phyloP scores from a whole-genome alignment of 805 yeast species.

The Hanseniaspora taiwanica region DNA sequence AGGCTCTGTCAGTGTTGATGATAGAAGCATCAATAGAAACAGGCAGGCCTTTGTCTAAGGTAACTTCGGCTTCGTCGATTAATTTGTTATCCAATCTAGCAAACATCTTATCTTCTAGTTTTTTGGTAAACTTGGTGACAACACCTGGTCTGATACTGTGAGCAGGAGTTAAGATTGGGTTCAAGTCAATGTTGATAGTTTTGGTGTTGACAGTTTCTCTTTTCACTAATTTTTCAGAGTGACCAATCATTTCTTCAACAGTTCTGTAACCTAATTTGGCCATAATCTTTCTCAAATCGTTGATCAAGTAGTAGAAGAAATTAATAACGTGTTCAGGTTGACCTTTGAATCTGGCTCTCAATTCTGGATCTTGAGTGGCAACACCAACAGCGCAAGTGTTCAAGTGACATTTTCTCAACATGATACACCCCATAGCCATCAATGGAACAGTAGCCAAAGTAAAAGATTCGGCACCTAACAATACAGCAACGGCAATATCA shows the following conservation, averaged over 20 bases:
- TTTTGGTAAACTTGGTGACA: slow-evolving; percentile 80
- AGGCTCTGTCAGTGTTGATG: slow-evolving; percentile 90
- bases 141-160: slow-evolving; percentile 94
- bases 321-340: slow-evolving; percentile 98
- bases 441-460: slow-evolving; percentile 96
- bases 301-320: slow-evolving; percentile 89
- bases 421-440: slow-evolving; percentile 94
- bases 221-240: slow-evolving; percentile 78
- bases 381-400: slow-evolving; percentile 97
- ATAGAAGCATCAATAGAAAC: slow-evolving; percentile 88
- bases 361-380: slow-evolving; percentile 94
- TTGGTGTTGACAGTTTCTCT: slow-evolving; percentile 82
- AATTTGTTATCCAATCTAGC: slow-evolving; percentile 90
- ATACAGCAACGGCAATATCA: slow-evolving; percentile 90
- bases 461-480: slow-evolving; percentile 97
- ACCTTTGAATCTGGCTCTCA: slow-evolving; percentile 85
- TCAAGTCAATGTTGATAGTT: slow-evolving; percentile 80
- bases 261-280: slow-evolving; percentile 92
- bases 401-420: slow-evolving; percentile 90
- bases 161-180: slow-evolving; percentile 94
- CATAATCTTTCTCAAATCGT: slow-evolving; percentile 86
- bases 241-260: slow-evolving; percentile 96
- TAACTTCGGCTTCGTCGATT: slow-evolving; percentile 88
- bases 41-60: slow-evolving; percentile 93
- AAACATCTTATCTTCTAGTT: slow-evolving; percentile 88